phyloP scores from a whole-genome alignment of 192 early-diverging fungal genomes.

The Linnemannia zychae region DNA sequence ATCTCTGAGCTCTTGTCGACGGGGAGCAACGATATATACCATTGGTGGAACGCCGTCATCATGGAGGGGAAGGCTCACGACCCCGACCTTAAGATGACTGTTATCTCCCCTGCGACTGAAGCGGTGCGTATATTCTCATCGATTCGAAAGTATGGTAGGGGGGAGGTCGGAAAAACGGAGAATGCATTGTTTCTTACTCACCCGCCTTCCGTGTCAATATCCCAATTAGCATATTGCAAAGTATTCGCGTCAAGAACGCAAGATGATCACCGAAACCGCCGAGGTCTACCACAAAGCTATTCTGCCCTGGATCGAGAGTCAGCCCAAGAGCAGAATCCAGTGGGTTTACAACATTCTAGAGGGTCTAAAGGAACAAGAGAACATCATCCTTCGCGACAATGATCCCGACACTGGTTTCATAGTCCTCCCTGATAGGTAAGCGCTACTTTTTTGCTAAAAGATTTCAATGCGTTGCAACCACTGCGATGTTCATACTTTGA shows the following conservation, averaged over 20 bases:
- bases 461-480: too few relatives aligned
- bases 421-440: constrained; percentile 79
- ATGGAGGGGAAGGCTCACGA: constrained; percentile 21
- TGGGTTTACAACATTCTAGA: constrained; percentile 87
- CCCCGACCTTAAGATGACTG: constrained; percentile 69
- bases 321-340: constrained; percentile 70
- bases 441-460: not conserved
- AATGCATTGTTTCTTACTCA: not conserved
- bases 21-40: constrained; percentile 78
- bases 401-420: constrained; percentile 77
- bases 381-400: constrained; percentile 71
- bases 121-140: constrained; percentile 38
- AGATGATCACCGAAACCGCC: constrained; percentile 75
- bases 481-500: not conserved
- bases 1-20: constrained; percentile 51
- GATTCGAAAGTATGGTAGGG: not conserved
- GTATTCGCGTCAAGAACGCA: constrained; percentile 73
- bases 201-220: not conserved
- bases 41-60: constrained; percentile 69
- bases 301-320: constrained; percentile 72
- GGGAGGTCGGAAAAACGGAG: not conserved
- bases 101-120: constrained; percentile 76
- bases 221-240: constrained; percentile 74
- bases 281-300: constrained; percentile 66
- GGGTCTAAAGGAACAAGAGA: constrained; percentile 73